These are phyloP conservation scores for Talaromyces rugulosus DNA, from an alignment of 2,329 filamentous ascomycete species.

Conservation along the genomic window DNA sequence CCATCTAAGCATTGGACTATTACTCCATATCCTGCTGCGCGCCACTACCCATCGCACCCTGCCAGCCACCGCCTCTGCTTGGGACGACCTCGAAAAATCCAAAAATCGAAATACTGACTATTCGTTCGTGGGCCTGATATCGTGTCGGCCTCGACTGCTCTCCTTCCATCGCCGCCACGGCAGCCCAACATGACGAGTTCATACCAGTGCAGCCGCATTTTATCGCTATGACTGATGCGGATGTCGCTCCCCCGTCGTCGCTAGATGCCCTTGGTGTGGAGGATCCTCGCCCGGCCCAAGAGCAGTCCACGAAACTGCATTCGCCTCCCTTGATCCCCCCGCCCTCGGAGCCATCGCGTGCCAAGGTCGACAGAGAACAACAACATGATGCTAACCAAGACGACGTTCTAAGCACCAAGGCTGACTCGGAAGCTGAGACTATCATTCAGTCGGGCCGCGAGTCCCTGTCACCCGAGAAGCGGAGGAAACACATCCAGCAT, in stretches of 20 bases:
- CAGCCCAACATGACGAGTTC: conserved; percentile 43
- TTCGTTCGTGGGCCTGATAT: background rate
- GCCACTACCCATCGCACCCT: background rate
- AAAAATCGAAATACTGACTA: background rate
- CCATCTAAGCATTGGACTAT: background rate
- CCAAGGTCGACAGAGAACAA: conserved; percentile 17
- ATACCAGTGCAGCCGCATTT: conserved; percentile 33
- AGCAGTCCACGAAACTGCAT: conserved; percentile 16
- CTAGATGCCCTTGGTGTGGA: conserved; percentile 35
- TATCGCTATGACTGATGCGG: conserved; percentile 47
- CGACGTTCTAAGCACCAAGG: conserved; percentile 35
- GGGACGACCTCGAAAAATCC: background rate
- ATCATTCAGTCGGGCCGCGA: conserved; percentile 46
- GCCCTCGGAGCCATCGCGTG: conserved; percentile 17
- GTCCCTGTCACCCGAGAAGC: conserved; percentile 44
- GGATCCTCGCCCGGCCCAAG: conserved; percentile 2
- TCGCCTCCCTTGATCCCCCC: conserved; percentile 5
- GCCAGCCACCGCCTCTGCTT: background rate
- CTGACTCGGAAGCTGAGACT: conserved; percentile 47
- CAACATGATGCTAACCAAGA: conserved; percentile 26
- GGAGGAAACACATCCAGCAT: conserved; percentile 38
- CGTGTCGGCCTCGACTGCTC: background rate
- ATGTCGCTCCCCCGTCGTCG: conserved; percentile 32
- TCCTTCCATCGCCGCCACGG: conserved; percentile 27
- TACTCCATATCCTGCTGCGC: background rate